Evolutionary conservation across 176 grass and related monocot genomes (phyloP), one percentile per base, ranked within the genome.

Genomic region (Typha latifolia): DNA sequence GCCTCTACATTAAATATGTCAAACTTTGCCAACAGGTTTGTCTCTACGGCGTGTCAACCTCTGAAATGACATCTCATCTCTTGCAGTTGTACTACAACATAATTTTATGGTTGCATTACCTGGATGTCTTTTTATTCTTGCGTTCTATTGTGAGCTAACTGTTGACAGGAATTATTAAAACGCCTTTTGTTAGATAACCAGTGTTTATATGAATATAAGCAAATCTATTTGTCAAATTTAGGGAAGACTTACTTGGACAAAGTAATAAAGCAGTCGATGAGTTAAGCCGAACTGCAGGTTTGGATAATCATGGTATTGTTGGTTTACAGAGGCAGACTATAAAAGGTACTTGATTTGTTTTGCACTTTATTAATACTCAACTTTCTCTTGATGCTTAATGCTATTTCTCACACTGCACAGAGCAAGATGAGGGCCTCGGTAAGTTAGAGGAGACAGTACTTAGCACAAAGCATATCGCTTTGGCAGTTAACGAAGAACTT

Each of bases 391-490:
- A 8, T 34, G 47, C 14, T 27, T 24, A 66, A 15, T 79, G 49
- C 12, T 63, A 19, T 74, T 64, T 31, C 29, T 12, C 37, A 51
- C 22, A 22, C 63, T 74, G 26, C 49, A 57, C 47, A 96, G 91
- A 96, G 49, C 91, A 90, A 85, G 87, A 90, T 16, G 64, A 82
- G 49, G 32, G 68, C 12, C 71, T 96, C 57, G 79, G 85, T 9
- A 80, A 69, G 51, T 70, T 90, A 14, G 91, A 79, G 49, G 82
- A 90, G 34, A 76, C 67, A 3, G 18, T 96, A 16, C 12, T 32
- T 2, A 96, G 79, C 77, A 90, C 84, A 4, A 91, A 91, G 55
- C 87, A 91, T 86, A 79, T 96, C 50, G 87, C 87, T 5, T 79
- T 88, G 11, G 74, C 84, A 9, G 78, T 96, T 49, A 90, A 90